Conservation (phyloP, 1,284 basidiomycete genomes). For the Ganoderma multipileum region DNA sequence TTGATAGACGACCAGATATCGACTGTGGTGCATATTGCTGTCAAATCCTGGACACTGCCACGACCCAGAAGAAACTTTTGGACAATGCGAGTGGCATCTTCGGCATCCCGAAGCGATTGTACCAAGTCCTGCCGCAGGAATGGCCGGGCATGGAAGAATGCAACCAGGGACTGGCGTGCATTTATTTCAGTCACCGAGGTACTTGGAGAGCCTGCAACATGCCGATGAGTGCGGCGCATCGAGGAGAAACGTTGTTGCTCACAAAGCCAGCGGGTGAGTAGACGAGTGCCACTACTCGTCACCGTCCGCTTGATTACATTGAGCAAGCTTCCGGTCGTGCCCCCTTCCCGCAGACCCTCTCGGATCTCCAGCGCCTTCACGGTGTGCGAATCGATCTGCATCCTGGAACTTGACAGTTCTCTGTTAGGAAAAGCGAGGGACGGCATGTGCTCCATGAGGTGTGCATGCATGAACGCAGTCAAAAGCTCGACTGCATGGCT, state of each 20-base stretch:
- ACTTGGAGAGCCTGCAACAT: conserved; percentile 80
- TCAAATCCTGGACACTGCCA: conserved; percentile 73
- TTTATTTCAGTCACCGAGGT: conserved; percentile 79
- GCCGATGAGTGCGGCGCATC: conserved; percentile 2
- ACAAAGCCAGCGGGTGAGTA: conserved; percentile 83
- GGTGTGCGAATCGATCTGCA: conserved; percentile 93
- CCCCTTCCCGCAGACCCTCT: conserved; percentile 79
- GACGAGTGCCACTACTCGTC: conserved; percentile 82
- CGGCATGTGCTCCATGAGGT: conserved; percentile 85
- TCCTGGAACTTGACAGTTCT: conserved; percentile 64
- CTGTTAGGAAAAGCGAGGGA: conserved; percentile 63
- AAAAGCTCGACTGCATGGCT: conserved; percentile 69
- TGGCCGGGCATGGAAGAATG: conserved; percentile 70
- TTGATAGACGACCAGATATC: conserved; percentile 61
- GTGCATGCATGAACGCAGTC: conserved; percentile 71
- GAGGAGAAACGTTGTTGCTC: conserved; percentile 36
- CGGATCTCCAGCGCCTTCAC: conserved; percentile 89
- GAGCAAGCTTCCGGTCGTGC: conserved; percentile 77
- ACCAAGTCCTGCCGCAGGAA: conserved; percentile 76
- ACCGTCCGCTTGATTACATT: conserved; percentile 82
- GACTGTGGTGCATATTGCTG: conserved; percentile 68
- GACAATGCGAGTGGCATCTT: conserved; percentile 80
- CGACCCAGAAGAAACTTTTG: conserved; percentile 80
- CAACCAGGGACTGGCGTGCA: conserved; percentile 81
- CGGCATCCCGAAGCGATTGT: conserved; percentile 61